Conservation (phyloP, 495 filamentous ascomycete species). For the Penicillium cataractarum region DNA sequence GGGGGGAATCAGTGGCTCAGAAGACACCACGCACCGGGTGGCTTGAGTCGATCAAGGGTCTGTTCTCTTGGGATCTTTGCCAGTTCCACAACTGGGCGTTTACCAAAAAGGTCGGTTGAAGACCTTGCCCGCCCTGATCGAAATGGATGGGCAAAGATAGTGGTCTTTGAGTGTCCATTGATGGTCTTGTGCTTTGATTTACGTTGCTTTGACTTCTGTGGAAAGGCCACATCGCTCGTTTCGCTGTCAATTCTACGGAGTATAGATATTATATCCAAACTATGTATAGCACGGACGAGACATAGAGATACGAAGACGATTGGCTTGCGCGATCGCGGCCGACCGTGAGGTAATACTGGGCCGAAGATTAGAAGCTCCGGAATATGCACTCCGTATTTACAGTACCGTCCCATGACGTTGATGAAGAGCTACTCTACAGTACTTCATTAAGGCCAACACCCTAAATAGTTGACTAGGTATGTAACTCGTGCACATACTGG, state of each 20-base stretch:
- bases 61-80: constrained; percentile 37
- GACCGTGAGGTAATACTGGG: constrained; percentile 5
- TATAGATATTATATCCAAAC: not conserved
- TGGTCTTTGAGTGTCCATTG: not conserved
- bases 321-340: constrained; percentile 5
- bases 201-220: not conserved
- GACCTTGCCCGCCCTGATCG: constrained; percentile 8
- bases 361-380: not conserved
- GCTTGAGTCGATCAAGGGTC: constrained; percentile 37
- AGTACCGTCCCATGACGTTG: not conserved
- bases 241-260: too few relatives aligned
- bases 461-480: not conserved
- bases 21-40: constrained; percentile 44
- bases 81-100: constrained; percentile 21
- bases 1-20: constrained; percentile 41
- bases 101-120: constrained; percentile 13
- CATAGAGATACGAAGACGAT: not conserved
- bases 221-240: not conserved
- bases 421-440: not conserved
- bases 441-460: not conserved
- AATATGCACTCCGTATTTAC: not conserved
- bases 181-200: not conserved
- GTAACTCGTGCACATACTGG: not conserved
- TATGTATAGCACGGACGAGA: not conserved
- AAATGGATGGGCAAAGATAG: constrained; percentile 7